A percentile compares a stretch with the other conserved stretches of the same genome.
These are phyloP conservation scores for Purpureocillium lavendulum DNA, from an alignment of 2,329 filamentous ascomycete genomes.

Conservation along the genomic window DNA sequence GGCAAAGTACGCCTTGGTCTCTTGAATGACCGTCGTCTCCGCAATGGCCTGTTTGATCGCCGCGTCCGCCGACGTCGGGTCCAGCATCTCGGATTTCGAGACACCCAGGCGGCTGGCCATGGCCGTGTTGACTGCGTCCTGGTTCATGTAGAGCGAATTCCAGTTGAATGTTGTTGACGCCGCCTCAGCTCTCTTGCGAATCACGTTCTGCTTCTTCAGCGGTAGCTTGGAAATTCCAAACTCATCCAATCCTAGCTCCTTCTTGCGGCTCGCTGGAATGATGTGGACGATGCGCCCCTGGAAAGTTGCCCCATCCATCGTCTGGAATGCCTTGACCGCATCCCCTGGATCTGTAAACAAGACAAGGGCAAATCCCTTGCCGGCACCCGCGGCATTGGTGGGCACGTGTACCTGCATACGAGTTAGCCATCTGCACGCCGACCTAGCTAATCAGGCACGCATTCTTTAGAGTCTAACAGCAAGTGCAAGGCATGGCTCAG, in stretches of 20 bases:
- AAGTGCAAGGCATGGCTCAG: constrained; percentile 51
- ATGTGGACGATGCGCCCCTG: constrained; percentile 90
- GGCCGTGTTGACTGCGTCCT: constrained; percentile 88
- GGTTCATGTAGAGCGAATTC: constrained; percentile 99
- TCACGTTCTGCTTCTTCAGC: constrained; percentile 86
- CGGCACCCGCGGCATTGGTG: constrained; percentile 60
- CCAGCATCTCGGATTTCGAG: constrained; percentile 82
- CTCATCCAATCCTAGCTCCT: constrained; percentile 76
- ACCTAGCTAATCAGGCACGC: constrained; percentile 9
- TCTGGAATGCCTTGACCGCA: constrained; percentile 71
- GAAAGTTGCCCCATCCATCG: constrained; percentile 77
- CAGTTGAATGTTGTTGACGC: constrained; percentile 79
- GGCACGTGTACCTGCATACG: constrained; percentile 75
- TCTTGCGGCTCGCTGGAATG: constrained; percentile 74
- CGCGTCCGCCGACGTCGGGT: constrained; percentile 91
- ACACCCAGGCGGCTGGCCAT: constrained; percentile 81
- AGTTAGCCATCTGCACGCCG: constrained; percentile 16
- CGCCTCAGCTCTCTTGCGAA: constrained; percentile 77
- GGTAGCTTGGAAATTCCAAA: constrained; percentile 85
- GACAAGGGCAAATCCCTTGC: constrained; percentile 87
- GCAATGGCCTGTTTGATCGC: constrained; percentile 95
- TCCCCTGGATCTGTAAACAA: constrained; percentile 65
- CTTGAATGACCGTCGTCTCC: constrained; percentile 92
- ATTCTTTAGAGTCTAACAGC: no score
- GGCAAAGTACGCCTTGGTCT: constrained; percentile 86